Evolutionary conservation across 140 eudicot genomes (phyloP).

Genomic region (Ambrosia hybrid): DNA sequence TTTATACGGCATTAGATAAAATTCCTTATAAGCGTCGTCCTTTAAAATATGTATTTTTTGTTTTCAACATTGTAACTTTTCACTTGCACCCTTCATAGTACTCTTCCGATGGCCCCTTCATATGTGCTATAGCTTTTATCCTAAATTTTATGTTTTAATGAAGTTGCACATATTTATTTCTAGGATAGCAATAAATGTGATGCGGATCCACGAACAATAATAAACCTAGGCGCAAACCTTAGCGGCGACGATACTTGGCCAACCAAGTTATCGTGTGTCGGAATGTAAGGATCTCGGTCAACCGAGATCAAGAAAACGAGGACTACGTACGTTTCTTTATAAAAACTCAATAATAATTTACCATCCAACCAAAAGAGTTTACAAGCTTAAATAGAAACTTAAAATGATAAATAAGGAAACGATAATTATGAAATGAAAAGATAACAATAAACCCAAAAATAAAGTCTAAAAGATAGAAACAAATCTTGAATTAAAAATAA

Average conservation of each 20-base stretch:
- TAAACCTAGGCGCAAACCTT: background rate
- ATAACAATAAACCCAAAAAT: background rate
- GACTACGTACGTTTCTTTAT: background rate
- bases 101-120: too few relatives aligned
- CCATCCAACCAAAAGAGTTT: background rate
- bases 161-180: too few relatives aligned
- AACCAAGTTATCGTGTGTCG: conserved; percentile 4
- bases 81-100: too few relatives aligned
- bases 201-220: background rate
- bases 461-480: background rate
- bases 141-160: too few relatives aligned
- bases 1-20: too few relatives aligned
- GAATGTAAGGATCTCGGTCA: background rate
- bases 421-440: background rate
- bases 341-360: background rate
- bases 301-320: background rate
- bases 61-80: too few relatives aligned
- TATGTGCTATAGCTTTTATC: too few relatives aligned
- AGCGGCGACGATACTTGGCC: conserved; percentile 14
- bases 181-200: background rate
- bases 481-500: background rate
- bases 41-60: too few relatives aligned
- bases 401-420: background rate
- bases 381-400: background rate
- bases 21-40: too few relatives aligned